A percentile compares a stretch with the other conserved stretches of the same genome.
phyloP scores from a whole-genome alignment of 441 rosid genomes.

The Erysimum cheiri region DNA sequence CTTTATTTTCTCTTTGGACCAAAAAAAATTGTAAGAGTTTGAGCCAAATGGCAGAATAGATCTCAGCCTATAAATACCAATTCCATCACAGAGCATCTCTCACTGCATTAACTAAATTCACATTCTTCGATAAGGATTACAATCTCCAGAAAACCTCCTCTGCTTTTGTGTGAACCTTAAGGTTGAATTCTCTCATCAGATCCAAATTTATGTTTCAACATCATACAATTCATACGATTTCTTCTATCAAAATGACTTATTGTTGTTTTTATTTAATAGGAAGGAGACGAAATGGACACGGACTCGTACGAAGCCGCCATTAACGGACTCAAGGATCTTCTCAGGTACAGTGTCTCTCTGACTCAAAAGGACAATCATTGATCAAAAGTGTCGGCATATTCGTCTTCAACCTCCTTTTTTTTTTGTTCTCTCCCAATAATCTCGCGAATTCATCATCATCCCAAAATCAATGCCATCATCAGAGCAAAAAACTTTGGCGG shows the following conservation, averaged over 20 bases:
- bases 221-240: not conserved
- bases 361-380: slow-evolving; percentile 13
- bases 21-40: not conserved
- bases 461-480: slow-evolving; percentile 9
- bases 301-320: slow-evolving; percentile 78
- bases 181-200: slow-evolving; percentile 1
- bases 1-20: not conserved
- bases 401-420: not conserved
- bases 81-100: slow-evolving; percentile 12
- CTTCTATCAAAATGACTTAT: not conserved
- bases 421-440: not conserved
- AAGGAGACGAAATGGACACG: slow-evolving; percentile 60
- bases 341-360: slow-evolving; percentile 57
- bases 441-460: slow-evolving; percentile 13
- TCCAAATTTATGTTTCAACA: not conserved
- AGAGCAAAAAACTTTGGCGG: not conserved
- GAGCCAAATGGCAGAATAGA: slow-evolving; percentile 14
- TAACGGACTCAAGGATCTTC: slow-evolving; percentile 70
- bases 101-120: slow-evolving; percentile 30
- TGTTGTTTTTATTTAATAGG: not conserved
- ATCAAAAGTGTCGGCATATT: slow-evolving; percentile 15
- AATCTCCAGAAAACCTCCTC: slow-evolving; percentile 6
- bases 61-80: slow-evolving; percentile 32
- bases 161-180: slow-evolving; percentile 26
- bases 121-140: slow-evolving; percentile 25